Evolutionary conservation across 2,329 filamentous ascomycete species (phyloP), one percentile per base, ranked within the genome.

Genomic region (Botrytis pseudocinerea): DNA sequence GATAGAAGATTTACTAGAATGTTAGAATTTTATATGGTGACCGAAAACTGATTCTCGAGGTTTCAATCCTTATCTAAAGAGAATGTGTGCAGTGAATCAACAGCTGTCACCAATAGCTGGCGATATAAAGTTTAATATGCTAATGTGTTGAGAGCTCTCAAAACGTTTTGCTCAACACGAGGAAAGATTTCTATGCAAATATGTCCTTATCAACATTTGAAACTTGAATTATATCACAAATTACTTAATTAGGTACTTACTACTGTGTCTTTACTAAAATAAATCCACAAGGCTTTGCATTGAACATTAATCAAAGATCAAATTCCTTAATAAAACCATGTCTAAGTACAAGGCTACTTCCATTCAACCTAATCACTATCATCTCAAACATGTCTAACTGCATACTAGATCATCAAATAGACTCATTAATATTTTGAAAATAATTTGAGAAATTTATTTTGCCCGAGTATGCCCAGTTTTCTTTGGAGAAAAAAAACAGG

Each of bases 391-490:
- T 25, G 14, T 68, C 3, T 42, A 16, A 25, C 2, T 12, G 22
- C 10, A 10, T 2, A 28, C 16, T 68, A 12, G 4, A 32, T 22
- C 0, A 9, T 1, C 4, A 6, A 2, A 20, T 22, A 1, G 32
- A 7, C 7, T 20, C 5, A 4, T 22, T 16, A n/a, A 7, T 40
- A 7, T 32, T 4, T 42, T 0, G 22, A 22, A 12, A 32, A 14
- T 28, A 1, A 54, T 42, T 57, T 4, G 8, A 42, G 2, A 5
- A 4, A 7, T 54, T 25, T 14, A 8, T 2, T 16, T 10, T 22
- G 7, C 6, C 2, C 28, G 32, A 22, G 5, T 42, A 32, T 57
- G 35, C 48, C 35, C n/a, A 28, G 14, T 42, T 57, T 22, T 35
- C 1, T 54, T 0, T 32, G 2, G n/a, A n/a, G n/a, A n/a, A 22